Base-by-base conservation (phyloP, 139 green algal genomes). In the Desmodesmus armatus region DNA sequence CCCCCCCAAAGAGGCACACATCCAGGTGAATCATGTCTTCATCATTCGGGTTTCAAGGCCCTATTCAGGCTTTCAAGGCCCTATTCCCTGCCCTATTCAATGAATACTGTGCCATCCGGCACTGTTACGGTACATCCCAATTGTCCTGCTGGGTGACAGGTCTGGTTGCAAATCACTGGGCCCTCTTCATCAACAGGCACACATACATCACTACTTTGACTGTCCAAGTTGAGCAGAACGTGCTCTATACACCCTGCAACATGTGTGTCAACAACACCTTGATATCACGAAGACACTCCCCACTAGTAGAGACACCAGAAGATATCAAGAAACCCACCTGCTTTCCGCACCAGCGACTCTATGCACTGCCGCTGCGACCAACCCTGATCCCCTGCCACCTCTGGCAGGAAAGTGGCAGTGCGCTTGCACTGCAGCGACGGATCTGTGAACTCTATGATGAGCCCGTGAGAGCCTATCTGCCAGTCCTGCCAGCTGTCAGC, bases 391-490 rank as follows among this genome's bases (percentile, higher is more conserved):
- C 47, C 53, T 5, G 93, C 90, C 47, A 97, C 91, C 67, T 98
- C 92, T 13, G 95, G 95, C 51, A 98, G 87, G 62, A 96, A 98
- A 2, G 95, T 98, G 25, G 95, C 95, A 6, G 79, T 94, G 23
- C 93, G 90, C 17, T 86, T 84, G 70, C 65, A 81, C 3, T 77
- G 37, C 13, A 85, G 84, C 7, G 80, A 70, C 0, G 93, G 93
- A 49, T 97, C 92, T 3, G 33, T 63, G 71, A 98, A 98, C 31
- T 93, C 80, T 25, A 98, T 93, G 31, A 93, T 93, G 2, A 97
- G 49, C 29, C 94, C 93, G 49, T 96, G 93, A 25, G 73, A 7
- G 5, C 87, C 90, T 15, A 89, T 70, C 43, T 90, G 76, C 95
- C 95, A 98, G 87, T 98, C 93, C 31, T 91, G 65, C 92, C 89